Conservation (phyloP, 768 basidiomycete genomes). For the Pleurotus salmoneostramineus region DNA sequence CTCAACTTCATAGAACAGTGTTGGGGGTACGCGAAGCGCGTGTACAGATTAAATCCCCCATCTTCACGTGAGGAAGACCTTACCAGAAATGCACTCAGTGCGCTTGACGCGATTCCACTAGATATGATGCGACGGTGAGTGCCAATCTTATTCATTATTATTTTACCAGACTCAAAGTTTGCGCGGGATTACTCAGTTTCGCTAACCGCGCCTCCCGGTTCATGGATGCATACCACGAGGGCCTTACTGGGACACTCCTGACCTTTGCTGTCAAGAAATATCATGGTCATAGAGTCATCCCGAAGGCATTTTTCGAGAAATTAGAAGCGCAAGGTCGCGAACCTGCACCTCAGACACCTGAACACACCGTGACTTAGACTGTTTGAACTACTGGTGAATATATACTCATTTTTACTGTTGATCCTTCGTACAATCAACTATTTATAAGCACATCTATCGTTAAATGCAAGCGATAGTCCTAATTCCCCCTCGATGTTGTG, state of each 20-base stretch:
- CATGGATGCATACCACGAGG: constrained; percentile 18
- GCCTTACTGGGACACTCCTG: constrained; percentile 16
- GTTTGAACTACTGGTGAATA: not conserved
- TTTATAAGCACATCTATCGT: no score
- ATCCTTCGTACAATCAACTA: no score
- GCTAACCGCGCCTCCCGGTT: constrained; percentile 16
- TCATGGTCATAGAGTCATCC: constrained; percentile 14
- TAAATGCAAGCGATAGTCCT: not conserved
- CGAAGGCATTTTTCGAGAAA: not conserved
- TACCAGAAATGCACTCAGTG: constrained; percentile 21
- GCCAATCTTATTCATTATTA: not conserved
- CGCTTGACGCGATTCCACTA: constrained; percentile 23
- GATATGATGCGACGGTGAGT: constrained; percentile 20
- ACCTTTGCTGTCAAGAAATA: constrained; percentile 23
- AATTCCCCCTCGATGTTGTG: no score
- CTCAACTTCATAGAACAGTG: constrained; percentile 33
- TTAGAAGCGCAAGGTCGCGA: not conserved
- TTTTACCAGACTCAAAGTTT: no score
- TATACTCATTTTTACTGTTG: no score
- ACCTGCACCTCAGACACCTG: not conserved
- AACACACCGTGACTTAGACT: not conserved
- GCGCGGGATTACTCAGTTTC: constrained; percentile 22
- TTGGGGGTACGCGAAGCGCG: constrained; percentile 27
- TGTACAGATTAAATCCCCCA: constrained; percentile 18
- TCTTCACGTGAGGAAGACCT: constrained; percentile 28